Evolutionary conservation across 2,329 filamentous ascomycete species (phyloP), one percentile per base, ranked within the genome.

Genomic region (Knoxdaviesia proteae): DNA sequence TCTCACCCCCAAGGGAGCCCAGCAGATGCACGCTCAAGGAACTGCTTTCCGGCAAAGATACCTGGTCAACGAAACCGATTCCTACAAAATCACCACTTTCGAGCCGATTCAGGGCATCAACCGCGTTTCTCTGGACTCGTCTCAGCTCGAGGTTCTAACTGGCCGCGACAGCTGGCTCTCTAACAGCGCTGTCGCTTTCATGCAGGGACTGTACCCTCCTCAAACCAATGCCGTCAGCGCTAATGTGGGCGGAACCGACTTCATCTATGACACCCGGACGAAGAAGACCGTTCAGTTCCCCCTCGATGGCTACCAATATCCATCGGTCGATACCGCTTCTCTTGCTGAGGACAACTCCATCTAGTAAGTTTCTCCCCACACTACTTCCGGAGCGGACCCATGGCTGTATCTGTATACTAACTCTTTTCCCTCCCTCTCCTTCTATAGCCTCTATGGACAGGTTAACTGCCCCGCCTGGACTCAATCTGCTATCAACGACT

Each of bases 131-230:
- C 61, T 74, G 40, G 61, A 71, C 50, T 69, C 68, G 45, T 49
- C 45, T 2, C 63, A 71, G 49, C 49, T 75, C 11, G 52, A 54
- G 33, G 49, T 69, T 34, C 48, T 59, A 33, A 60, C 63, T 20
- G 61, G 53, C 34, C 52, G 57, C 5, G 61, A 67, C 41, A 54
- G 58, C 31, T 67, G 60, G 52, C 53, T 87, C 33, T 71, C 75
- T 42, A 76, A 69, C 46, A 76, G 82, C 3, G 83, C 82, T 34
- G 63, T 72, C 42, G 84, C 78, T 1, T 92, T 93, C 58, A 61
- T 90, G 50, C 86, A 94, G 55, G 84, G 80, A 5, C 64, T 94
- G 4, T 94, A 93, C 53, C 84, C 86, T 3, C 82, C 84, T 0
- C 67, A 70, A 1, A 64, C 65, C 4, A 46, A 52, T 7, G 48